Conservation (phyloP, 2,329 filamentous ascomycete genomes). For the Thermothelomyces thermophilus region DNA sequence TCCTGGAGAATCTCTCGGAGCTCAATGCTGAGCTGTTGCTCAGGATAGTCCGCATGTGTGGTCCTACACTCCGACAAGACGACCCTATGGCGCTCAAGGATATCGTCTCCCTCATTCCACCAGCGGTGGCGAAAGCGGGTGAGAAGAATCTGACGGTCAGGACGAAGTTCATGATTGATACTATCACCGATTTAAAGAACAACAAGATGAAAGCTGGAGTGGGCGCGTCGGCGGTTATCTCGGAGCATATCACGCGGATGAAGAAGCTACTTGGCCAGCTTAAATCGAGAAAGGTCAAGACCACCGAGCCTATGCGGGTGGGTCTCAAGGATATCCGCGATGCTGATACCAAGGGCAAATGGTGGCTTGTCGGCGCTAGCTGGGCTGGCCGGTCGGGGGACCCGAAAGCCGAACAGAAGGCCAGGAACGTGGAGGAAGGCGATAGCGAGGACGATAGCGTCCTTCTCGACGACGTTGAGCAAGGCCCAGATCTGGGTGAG, state of each 20-base stretch:
- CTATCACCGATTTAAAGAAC: slow-evolving; percentile 89
- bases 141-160: slow-evolving; percentile 71
- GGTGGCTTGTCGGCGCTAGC: slow-evolving; percentile 98
- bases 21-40: slow-evolving; percentile 83
- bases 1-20: slow-evolving; percentile 70
- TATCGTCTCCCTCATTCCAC: slow-evolving; percentile 73
- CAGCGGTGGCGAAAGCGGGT: slow-evolving; percentile 60
- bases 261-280: slow-evolving; percentile 79
- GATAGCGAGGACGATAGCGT: slow-evolving; percentile 31
- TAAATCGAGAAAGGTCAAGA: slow-evolving; percentile 59
- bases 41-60: slow-evolving; percentile 74
- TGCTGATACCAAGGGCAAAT: slow-evolving; percentile 83
- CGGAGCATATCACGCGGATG: slow-evolving; percentile 81
- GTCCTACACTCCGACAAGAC: slow-evolving; percentile 77
- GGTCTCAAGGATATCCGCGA: slow-evolving; percentile 75
- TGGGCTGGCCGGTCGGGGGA: slow-evolving; percentile 49
- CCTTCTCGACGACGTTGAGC: slow-evolving; percentile 35
- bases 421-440: slow-evolving; percentile 12
- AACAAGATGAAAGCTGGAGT: slow-evolving; percentile 76
- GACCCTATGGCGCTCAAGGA: slow-evolving; percentile 85
- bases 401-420: slow-evolving; percentile 11
- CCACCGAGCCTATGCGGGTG: slow-evolving; percentile 74
- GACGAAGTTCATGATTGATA: slow-evolving; percentile 96
- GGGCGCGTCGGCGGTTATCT: slow-evolving; percentile 62
- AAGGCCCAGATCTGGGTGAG: slow-evolving; percentile 60